Percentiles rank a stretch among this genome's conserved stretches.
These are phyloP conservation scores for Amesomyces nigricolor DNA, from an alignment of 2,329 filamentous ascomycete genomes.

Conservation along the genomic window DNA sequence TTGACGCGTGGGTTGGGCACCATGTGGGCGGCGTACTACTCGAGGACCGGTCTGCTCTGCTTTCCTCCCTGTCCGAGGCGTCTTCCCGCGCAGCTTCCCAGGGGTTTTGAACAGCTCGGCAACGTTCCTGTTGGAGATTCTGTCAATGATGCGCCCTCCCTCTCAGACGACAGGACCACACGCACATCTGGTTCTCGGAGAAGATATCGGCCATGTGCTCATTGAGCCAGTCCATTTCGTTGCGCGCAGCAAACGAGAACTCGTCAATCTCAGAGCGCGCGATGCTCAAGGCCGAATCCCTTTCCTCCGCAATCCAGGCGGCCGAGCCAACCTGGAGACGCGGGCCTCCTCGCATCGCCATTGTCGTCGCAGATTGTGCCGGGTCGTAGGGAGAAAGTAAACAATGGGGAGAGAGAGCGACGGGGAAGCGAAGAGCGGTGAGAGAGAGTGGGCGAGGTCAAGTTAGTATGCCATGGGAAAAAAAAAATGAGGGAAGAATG, in stretches of 20 bases:
- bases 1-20: constrained; percentile 1
- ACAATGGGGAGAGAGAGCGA: constrained; percentile 10
- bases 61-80: constrained; percentile 66
- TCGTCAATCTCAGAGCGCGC: constrained; percentile 82
- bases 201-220: constrained; percentile 98
- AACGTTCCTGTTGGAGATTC: constrained; percentile 59
- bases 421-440: background rate
- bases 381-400: constrained; percentile 7
- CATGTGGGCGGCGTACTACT: constrained; percentile 48
- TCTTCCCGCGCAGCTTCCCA: constrained; percentile 76
- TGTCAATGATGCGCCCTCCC: constrained; percentile 14
- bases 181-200: constrained; percentile 77
- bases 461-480: background rate
- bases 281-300: constrained; percentile 69
- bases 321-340: constrained; percentile 70
- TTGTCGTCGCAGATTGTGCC: constrained; percentile 21
- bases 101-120: constrained; percentile 95
- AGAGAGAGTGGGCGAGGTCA: background rate
- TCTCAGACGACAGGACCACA: background rate
- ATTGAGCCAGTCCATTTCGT: constrained; percentile 97
- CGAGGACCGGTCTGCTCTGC: constrained; percentile 51
- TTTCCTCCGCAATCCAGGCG: constrained; percentile 81
- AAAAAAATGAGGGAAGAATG: background rate
- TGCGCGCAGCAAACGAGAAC: constrained; percentile 83
- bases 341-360: constrained; percentile 47